A percentile compares a stretch with the other conserved stretches of the same genome.
These are phyloP conservation scores for Suillus spraguei DNA, from an alignment of 768 basidiomycete genomes.

Conservation along the genomic window DNA sequence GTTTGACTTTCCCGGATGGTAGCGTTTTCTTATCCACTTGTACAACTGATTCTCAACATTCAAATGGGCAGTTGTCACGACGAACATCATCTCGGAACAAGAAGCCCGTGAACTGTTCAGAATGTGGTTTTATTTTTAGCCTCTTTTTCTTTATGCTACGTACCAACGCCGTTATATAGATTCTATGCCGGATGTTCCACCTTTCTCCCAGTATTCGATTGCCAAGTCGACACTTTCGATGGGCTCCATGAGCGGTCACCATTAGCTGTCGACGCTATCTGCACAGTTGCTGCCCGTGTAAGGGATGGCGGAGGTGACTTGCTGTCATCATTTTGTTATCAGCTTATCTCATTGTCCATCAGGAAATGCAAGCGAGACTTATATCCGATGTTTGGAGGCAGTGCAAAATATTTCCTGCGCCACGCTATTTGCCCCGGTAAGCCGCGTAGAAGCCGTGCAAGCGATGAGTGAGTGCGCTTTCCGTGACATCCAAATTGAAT, in stretches of 20 bases:
- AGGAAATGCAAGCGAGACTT: slow-evolving; percentile 78
- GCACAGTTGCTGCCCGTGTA: slow-evolving; percentile 90
- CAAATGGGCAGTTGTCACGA: slow-evolving; percentile 68
- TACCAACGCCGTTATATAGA: slow-evolving; percentile 42
- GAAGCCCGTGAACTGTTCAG: slow-evolving; percentile 87
- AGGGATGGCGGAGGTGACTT: slow-evolving; percentile 82
- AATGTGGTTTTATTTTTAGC: slow-evolving; percentile 49
- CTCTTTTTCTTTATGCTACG: slow-evolving; percentile 11
- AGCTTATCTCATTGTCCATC: slow-evolving; percentile 19
- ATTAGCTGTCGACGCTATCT: slow-evolving; percentile 90
- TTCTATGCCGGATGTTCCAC: slow-evolving; percentile 94
- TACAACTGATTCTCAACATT: slow-evolving; percentile 11
- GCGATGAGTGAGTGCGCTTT: slow-evolving; percentile 76
- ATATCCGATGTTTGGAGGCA: slow-evolving; percentile 75
- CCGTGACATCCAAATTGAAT: slow-evolving; percentile 4
- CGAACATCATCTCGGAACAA: slow-evolving; percentile 75
- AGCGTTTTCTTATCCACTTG: slow-evolving; percentile 15
- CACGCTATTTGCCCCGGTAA: slow-evolving; percentile 85
- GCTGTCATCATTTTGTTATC: not conserved
- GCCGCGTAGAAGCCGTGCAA: slow-evolving; percentile 86
- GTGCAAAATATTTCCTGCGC: slow-evolving; percentile 84
- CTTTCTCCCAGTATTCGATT: slow-evolving; percentile 88
- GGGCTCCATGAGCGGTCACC: slow-evolving; percentile 87
- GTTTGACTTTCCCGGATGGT: slow-evolving; percentile 81
- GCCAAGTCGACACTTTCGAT: slow-evolving; percentile 81